Evolutionary conservation across 257 asterid species (phyloP), one percentile per base, ranked within the genome.

Genomic region (Fraxinus quadrangulata): DNA sequence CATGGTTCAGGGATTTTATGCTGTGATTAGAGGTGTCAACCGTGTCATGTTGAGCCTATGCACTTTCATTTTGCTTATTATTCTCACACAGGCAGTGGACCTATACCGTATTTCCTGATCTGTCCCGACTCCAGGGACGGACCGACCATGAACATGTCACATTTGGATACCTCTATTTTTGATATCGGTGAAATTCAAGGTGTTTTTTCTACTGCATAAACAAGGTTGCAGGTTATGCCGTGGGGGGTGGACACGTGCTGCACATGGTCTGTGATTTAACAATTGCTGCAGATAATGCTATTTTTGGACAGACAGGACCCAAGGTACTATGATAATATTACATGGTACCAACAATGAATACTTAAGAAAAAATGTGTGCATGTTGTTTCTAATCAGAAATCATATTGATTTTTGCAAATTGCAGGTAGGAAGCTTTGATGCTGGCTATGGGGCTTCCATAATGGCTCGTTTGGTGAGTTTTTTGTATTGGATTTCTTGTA

Each of bases 391-490:
- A 33, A 33, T n/a, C 28, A 26, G 28, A 26, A 26, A 26, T 26
- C 28, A 26, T 26, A 26, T 26, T 26, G 28, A 26, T 26, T 26
- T 26, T 67, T 42, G 74, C 36, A 37, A 47, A 78, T 66, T 87
- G 75, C 82, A 93, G 97, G 99, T 95, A 36, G 99, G 99, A 84
- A 95, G 99, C 87, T 95, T 93, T 73, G 99, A 95, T 83, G 99
- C 99, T 80, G 99, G 99, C 73, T 95, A 89, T 42, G 99, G 99
- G 42, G 90, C 96, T 76, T 94, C 98, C 9, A 86, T 92, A 71
- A 94, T 94, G 97, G 81, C 97, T 31, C 97, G 97, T 28, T 34
- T 95, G 96, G 99, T 94, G 81, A 82, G 85, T 36, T 21, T 36
- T 21, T 37, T 63, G 12, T 19, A 72, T 21, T 23, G 31, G 42